A percentile compares a stretch with the other conserved stretches of the same genome.
Conservation (phyloP, 371 early-diverging fungal species). For the Phascolomyces articulosus region DNA sequence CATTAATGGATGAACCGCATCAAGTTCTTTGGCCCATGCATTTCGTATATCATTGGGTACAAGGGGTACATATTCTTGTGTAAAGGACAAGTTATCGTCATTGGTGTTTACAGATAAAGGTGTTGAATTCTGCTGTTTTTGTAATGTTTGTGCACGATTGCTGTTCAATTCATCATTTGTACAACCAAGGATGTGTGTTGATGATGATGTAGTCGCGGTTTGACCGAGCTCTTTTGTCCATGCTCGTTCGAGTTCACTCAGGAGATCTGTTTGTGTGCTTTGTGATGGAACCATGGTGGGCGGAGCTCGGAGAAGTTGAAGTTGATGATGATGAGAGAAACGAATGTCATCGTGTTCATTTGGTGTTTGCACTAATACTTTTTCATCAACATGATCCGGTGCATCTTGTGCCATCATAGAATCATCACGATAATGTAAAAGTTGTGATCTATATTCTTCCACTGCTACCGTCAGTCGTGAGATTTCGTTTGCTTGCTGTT, state of each 20-base stretch:
- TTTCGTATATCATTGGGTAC: neutral
- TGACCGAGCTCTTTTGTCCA: neutral
- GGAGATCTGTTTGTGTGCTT: slow-evolving; percentile 4
- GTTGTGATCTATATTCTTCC: slow-evolving; percentile 8
- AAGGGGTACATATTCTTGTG: neutral
- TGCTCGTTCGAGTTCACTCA: slow-evolving; percentile 9
- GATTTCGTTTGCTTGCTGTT: slow-evolving; percentile 2
- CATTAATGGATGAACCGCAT: slow-evolving; percentile 6
- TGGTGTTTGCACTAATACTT: neutral
- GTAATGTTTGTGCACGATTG: neutral
- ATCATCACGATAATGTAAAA: neutral
- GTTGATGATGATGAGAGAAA: too few species aligned
- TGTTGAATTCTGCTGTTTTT: neutral
- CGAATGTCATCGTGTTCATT: neutral
- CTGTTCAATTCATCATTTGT: neutral
- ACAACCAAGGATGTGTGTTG: neutral
- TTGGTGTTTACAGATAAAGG: neutral
- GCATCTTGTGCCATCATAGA: neutral
- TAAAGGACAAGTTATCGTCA: neutral
- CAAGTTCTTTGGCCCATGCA: slow-evolving; percentile 2
- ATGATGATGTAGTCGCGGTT: neutral
- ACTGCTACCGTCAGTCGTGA: slow-evolving; percentile 1
- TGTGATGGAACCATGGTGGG: neutral
- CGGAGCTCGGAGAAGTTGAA: neutral
- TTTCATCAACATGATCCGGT: neutral